Evolutionary conservation across 495 filamentous ascomycete species (phyloP).

Genomic region (Apiosordaria backusii): DNA sequence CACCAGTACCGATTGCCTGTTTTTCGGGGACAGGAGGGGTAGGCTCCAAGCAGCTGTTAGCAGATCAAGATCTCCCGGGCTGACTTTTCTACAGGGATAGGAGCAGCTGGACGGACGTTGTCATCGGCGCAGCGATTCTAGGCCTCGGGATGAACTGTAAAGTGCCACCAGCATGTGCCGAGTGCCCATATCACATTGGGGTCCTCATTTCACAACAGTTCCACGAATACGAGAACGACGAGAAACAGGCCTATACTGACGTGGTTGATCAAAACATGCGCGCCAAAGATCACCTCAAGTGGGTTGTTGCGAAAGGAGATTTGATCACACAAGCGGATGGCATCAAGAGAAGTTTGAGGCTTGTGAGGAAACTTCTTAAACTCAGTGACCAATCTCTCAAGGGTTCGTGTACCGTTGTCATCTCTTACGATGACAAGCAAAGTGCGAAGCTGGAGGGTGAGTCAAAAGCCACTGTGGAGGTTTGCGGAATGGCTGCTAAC

Average conservation of each 20-base stretch:
- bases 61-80: not conserved
- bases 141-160: not conserved
- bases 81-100: not conserved
- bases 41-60: not conserved
- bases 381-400: not conserved
- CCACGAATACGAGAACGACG: not conserved
- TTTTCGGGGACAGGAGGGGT: not conserved
- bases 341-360: not conserved
- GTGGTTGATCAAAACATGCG: not conserved
- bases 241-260: not conserved
- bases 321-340: not conserved
- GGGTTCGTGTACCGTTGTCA: not conserved
- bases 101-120: conserved; percentile 3
- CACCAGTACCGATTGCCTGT: not conserved
- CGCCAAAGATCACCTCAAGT: not conserved
- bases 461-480: not conserved
- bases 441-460: not conserved
- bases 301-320: not conserved
- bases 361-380: not conserved
- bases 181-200: not conserved
- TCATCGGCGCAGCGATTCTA: not conserved
- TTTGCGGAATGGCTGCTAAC: not conserved
- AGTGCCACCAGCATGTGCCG: not conserved
- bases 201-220: not conserved
- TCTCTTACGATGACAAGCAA: not conserved